Evolutionary conservation across 2,329 filamentous ascomycete species (phyloP).

Genomic region (Sporothrix brunneoviolacea): DNA sequence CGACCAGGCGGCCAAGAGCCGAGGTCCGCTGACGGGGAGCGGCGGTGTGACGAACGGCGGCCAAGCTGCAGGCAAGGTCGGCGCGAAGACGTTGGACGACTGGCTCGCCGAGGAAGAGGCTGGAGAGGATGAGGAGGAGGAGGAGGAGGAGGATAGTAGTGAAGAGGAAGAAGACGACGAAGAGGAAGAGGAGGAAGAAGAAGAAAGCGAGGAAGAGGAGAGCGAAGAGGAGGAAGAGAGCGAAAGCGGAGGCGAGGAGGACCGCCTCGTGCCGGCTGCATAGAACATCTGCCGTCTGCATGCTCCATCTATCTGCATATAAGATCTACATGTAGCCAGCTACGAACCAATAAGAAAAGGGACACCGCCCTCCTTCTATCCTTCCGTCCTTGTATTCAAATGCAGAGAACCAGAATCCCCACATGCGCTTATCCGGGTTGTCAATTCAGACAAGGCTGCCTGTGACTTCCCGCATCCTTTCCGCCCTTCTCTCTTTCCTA

Average conservation of each 20-base stretch:
- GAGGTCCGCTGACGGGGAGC: slow-evolving; percentile 14
- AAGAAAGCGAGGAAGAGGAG: slow-evolving; percentile 7
- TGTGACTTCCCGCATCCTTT: too few species aligned
- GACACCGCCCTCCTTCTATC: too few species aligned
- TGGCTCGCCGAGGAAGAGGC: slow-evolving; percentile 74
- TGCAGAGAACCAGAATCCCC: too few species aligned
- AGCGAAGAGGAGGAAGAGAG: neutral
- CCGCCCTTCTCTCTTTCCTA: too few species aligned
- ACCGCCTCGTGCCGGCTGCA: neutral
- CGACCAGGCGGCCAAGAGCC: slow-evolving; percentile 45
- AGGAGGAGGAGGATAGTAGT: slow-evolving; percentile 44
- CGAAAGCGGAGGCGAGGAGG: neutral
- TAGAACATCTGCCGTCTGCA: too few species aligned
- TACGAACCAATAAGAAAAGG: too few species aligned
- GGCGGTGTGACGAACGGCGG: slow-evolving; percentile 43
- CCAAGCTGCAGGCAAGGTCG: slow-evolving; percentile 45
- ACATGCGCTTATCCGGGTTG: too few species aligned
- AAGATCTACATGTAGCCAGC: too few species aligned
- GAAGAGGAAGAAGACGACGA: slow-evolving; percentile 43
- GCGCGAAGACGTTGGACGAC: slow-evolving; percentile 79
- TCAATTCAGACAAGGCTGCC: too few species aligned
- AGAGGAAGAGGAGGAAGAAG: slow-evolving; percentile 30
- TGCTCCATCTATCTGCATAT: too few species aligned
- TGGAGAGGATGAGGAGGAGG: slow-evolving; percentile 43
- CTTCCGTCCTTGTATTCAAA: too few species aligned